Base-by-base conservation (phyloP, 2,329 filamentous ascomycete genomes). In the Alternaria gaisen region DNA sequence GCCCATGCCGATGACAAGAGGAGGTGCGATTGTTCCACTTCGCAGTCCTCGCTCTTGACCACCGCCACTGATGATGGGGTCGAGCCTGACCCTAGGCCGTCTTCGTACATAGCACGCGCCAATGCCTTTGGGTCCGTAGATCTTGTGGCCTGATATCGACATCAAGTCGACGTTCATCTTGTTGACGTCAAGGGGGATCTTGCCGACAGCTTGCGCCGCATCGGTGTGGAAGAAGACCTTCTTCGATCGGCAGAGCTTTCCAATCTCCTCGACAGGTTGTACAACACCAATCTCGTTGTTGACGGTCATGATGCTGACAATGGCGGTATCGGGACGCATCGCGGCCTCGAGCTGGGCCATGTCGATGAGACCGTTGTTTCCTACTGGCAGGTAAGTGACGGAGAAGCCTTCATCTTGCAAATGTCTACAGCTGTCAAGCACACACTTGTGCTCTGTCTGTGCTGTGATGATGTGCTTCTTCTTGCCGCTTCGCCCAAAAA, bases 281-380 rank as follows among this genome's bases (percentile, higher is more conserved):
- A 99, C 96, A n/a, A 99, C 95, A 75, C 95, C 95, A 73, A 99
- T 98, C 82, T 99, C 95, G 80, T 99, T 99, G 84, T 99, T 99
- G 74, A 99, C 95, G 1, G 95, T 90, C 95, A 99, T 99, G 80
- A 99, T 92, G 76, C 94, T 97, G 80, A 98, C 94, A 30, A 99
- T 83, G 43, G 88, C 90, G 14, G 95, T 99, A 62, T 98, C 94
- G 0, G 94, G 94, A 62, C 91, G 88, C 64, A 99, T 96, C 24
- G 94, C 93, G 22, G 89, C 91, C 81, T 96, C 91, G 30, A 99
- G 87, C 70, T 95, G 88, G 42, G 91, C 86, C 83, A 99, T 87
- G 68, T 90, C 87, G 72, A 99, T 84, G 67, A 98, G 82, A n/a
- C 95, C 95, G 68, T 92, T 94, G 73, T 82, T 87, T 80, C 94